Evolutionary conservation across 768 basidiomycete genomes (phyloP).

Genomic region (Symmetrospora coprosmae): DNA sequence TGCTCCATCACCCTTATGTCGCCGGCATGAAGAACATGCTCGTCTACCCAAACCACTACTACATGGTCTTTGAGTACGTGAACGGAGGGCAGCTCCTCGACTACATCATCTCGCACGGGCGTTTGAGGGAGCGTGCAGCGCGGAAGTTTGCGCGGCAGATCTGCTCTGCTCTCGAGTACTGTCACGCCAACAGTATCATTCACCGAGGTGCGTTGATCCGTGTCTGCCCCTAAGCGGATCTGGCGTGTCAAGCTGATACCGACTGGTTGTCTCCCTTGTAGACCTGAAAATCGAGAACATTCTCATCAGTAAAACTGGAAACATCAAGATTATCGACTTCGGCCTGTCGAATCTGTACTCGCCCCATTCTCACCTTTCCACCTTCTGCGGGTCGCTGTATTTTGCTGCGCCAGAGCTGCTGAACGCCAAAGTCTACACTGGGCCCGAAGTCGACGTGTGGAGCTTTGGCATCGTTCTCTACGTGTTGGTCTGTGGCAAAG

Average conservation of each 20-base stretch:
- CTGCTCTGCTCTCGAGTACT: constrained; percentile 87
- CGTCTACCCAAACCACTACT: constrained; percentile 92
- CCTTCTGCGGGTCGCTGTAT: constrained; percentile 94
- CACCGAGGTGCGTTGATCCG: constrained; percentile 49
- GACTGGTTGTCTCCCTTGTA: not conserved
- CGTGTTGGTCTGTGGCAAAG: constrained; percentile 93
- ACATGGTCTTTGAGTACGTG: constrained; percentile 98
- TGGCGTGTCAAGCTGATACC: not conserved
- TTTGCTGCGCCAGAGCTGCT: constrained; percentile 96
- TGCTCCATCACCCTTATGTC: constrained; percentile 95
- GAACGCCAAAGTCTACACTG: constrained; percentile 90
- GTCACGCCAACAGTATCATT: constrained; percentile 91
- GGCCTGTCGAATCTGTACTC: constrained; percentile 92
- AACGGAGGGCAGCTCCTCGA: constrained; percentile 99
- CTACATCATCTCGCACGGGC: constrained; percentile 96
- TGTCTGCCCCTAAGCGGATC: not conserved
- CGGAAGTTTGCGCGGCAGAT: constrained; percentile 97
- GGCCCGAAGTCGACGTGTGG: constrained; percentile 98
- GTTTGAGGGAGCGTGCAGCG: constrained; percentile 84
- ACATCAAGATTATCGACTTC: constrained; percentile 99
- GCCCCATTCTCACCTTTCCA: constrained; percentile 64
- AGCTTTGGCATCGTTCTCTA: constrained; percentile 97
- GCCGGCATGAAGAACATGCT: constrained; percentile 99
- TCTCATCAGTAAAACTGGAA: constrained; percentile 91
- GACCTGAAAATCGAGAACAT: constrained; percentile 99